Conservation (phyloP, 1,139 yeast species). For the Meyerozyma carpophila region DNA sequence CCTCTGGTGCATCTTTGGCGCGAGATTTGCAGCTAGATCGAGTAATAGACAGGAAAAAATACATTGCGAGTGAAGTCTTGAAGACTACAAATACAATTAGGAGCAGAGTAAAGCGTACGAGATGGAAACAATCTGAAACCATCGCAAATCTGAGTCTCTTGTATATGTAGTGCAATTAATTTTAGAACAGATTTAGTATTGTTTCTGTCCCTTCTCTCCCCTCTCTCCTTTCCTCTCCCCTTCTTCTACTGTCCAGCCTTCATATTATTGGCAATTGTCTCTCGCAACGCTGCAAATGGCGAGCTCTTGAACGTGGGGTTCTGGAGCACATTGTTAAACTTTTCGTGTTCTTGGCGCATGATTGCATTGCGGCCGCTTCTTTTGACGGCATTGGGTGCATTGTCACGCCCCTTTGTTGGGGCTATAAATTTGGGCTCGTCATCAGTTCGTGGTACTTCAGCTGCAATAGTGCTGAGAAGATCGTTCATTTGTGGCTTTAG, state of each 20-base stretch:
- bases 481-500: slow-evolving; percentile 65
- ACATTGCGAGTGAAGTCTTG: no score
- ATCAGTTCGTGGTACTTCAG: slow-evolving; percentile 13
- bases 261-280: slow-evolving; percentile 19
- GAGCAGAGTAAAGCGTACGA: no score
- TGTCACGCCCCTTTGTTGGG: slow-evolving; percentile 27
- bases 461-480: slow-evolving; percentile 48
- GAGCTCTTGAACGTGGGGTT: slow-evolving; percentile 46
- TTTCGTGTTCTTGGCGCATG: slow-evolving; percentile 47
- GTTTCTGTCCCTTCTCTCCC: no score
- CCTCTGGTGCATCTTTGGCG: background rate
- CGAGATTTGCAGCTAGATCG: background rate
- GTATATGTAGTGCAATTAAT: no score
- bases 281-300: slow-evolving; percentile 57
- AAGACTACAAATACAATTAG: no score
- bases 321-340: slow-evolving; percentile 51
- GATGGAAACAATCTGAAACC: no score
- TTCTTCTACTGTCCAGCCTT: background rate
- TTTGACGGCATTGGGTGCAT: slow-evolving; percentile 56
- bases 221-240: no score
- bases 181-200: no score
- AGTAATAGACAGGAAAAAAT: background rate
- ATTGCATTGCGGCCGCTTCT: slow-evolving; percentile 52
- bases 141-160: no score
- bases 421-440: slow-evolving; percentile 12